Base-by-base conservation (phyloP, 1,139 yeast species). In the Pichia sp. region DNA sequence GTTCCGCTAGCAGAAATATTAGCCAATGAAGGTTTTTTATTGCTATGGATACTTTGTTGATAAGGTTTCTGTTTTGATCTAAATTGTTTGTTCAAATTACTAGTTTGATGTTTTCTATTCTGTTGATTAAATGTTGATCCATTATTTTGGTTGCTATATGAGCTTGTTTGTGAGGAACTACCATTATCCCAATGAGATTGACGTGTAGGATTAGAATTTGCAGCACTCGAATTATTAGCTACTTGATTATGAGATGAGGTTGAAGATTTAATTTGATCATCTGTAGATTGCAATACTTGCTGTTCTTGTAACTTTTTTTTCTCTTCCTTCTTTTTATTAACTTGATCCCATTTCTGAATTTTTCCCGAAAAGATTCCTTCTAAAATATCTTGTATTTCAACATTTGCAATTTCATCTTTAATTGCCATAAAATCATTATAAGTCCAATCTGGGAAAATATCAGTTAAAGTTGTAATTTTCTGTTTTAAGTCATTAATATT, bases 391-490 rank as follows among this genome's bases (percentile, higher is more conserved):
- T 86, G 95, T 57, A 88, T 73, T 62, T 86, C 89, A 57, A 83
- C 76, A 53, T 69, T 65, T 18, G 58, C 73, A 58, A 85, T 78
- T 67, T 92, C 97, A 52, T 74, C 73, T 58, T 90, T 79, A 52
- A 88, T 81, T 48, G 84, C 79, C 47, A 76, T 70, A 66, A 92
- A 79, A 65, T 92, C 98, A 42, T 86, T 96, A 47, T 78, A 74
- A 50, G 87, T 79, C 98, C 98, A 92, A 64, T 87, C 96, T 40
- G 97, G 96, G 72, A 92, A 90, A 74, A 92, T 74, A 66, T 92
- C 97, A 49, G 75, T 70, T 62, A 92, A 77, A 45, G 85, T 78
- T 53, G 74, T 69, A 59, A 88, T 72, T 58, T 76, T 74, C 53
- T 67, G 64, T 58, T 69, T 72, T 44, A 71, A 56, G 53, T 73